Base-by-base conservation (phyloP, 1,284 basidiomycete species). In the Amylostereum areolatum region DNA sequence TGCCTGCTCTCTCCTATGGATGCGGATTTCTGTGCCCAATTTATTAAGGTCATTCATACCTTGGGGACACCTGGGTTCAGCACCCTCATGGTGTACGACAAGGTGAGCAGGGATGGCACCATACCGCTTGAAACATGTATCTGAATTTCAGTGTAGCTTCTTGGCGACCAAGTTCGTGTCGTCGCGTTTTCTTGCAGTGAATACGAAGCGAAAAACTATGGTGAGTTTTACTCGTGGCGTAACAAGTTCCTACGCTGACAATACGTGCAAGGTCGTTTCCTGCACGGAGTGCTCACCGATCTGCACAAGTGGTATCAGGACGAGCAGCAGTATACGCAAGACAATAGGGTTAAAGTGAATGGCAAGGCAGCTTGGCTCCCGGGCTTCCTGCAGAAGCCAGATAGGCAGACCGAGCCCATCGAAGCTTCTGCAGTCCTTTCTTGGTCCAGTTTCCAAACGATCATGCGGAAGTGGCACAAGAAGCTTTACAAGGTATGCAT, bases 141-240 rank as follows among this genome's bases (percentile, higher is more conserved):
- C 18, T 18, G 18, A 18, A 18, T 18, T 18, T 18, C 18, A 18
- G 18, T 18, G 32, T 40, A 93, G 83, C 72, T 96, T 29, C 82
- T 97, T 47, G 83, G 86, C 32, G 88, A 93, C 53, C 84, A 91
- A 56, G 77, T 94, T 42, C 86, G 90, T 42, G 83, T 86, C 6
- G 79, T 94, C 8, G 75, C 98, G 28, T 97, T 95, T 64, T 88
- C 90, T 1, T 95, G 92, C 59, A 97, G 93, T 47, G 96, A 97
- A 70, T 92, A 91, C 59, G 96, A 99, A 68, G 94, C 94, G 5
- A 83, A 89, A 49, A 99, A 97, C 67, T 95, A 95, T 61, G 94
- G 92, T 89, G 59, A 44, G 72, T 62, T 18, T 18, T 18, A 18
- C 18, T 18, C 18, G 18, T 18, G 18, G 18, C 18, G 18, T 18